Evolutionary conservation across 1,139 yeast species (phyloP).

Genomic region (Pneumocystis murina): DNA sequence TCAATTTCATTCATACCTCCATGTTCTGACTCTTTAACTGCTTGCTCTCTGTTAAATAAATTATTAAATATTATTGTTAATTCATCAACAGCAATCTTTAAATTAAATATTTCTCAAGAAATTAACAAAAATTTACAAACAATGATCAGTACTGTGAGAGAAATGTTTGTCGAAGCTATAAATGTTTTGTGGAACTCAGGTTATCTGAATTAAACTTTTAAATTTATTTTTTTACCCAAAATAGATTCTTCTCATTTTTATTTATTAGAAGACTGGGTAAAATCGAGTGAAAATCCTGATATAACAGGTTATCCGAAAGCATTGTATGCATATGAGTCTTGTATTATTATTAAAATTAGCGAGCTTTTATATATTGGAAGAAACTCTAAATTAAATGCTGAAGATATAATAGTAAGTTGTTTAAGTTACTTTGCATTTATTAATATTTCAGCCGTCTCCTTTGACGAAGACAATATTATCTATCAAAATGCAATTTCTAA

Average conservation of each 20-base stretch:
- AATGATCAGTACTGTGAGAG: constrained; percentile 27
- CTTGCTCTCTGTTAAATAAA: constrained; percentile 34
- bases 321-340: constrained; percentile 7
- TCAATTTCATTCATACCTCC: constrained; percentile 39
- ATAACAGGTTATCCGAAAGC: constrained; percentile 19
- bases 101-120: constrained; percentile 22
- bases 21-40: constrained; percentile 42
- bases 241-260: constrained; percentile 34
- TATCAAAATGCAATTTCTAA: constrained; percentile 29
- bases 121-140: constrained; percentile 27
- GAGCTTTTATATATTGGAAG: background rate
- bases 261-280: constrained; percentile 31
- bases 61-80: constrained; percentile 29
- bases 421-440: constrained; percentile 15
- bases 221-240: background rate
- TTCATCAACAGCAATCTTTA: constrained; percentile 32
- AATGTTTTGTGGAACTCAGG: constrained; percentile 32
- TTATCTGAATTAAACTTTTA: background rate
- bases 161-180: constrained; percentile 33
- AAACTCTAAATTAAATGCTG: background rate
- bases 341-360: constrained; percentile 9
- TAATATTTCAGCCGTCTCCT: constrained; percentile 27
- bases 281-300: constrained; percentile 18
- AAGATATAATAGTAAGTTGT: background rate
- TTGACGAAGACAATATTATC: constrained; percentile 32